Evolutionary conservation across 169 alveolate species (phyloP), one percentile per base, ranked within the genome.

Genomic region (Plasmodium knowlesi): DNA sequence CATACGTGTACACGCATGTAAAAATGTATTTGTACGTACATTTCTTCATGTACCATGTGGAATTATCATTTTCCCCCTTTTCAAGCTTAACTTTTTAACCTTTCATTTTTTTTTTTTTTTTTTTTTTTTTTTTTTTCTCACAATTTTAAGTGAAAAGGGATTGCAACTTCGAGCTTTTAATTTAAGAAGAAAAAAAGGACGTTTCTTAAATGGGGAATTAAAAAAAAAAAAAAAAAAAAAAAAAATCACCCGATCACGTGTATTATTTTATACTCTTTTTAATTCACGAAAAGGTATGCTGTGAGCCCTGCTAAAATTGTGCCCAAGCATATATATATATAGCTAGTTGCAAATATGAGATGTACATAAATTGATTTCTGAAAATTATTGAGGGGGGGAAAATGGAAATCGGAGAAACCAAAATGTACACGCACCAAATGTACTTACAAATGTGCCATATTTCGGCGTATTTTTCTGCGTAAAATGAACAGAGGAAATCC

Each of bases 181-280:
- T 67, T 28, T 67, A 22, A 67, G 37, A 67, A 67, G 3, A 50
- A 12, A 67, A 67, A 67, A 67, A 67, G 41, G n/a, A 67, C n/a
- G 76, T 67, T 67, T n/a, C 76, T 67, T 67, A 67, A 67, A 67
- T 67, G 76, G 37, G 41, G 76, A 67, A 67, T 67, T 67, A 67
- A 67, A 67, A 67, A 5, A n/a, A 39, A 39, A 67, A 67, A 67
- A 46, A 9, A 43, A 43, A 61, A 61, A 61, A 67, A 67, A 67
- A 67, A 67, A 25, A 25, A 22, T n/a, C 19, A 34, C 37, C 30
- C 25, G 12, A 28, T 67, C 16, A 67, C 76, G 22, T 50, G 61
- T 50, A 50, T 39, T 14, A 14, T 50, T 50, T 50, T 50, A 12
- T 50, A 12, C 25, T 2, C 22, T 14, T 50, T 12, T 50, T 14